Conservation (phyloP, 495 filamentous ascomycete genomes). For the Letharia columbiana region DNA sequence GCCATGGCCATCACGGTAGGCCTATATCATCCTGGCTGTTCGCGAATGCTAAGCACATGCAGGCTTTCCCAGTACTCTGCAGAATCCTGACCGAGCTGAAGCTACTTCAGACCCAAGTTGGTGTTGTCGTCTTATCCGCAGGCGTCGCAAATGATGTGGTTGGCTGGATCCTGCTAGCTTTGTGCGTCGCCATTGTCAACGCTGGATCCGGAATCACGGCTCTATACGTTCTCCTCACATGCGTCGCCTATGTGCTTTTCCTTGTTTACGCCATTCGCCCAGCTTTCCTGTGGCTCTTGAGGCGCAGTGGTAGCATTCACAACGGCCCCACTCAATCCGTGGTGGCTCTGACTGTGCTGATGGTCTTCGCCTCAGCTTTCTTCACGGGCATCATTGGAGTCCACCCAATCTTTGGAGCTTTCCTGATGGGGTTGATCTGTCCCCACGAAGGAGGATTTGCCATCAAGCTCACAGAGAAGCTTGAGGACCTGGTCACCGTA, state of each 20-base stretch:
- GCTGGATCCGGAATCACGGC: conserved; percentile 76
- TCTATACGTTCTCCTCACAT: conserved; percentile 74
- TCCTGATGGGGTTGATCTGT: conserved; percentile 83
- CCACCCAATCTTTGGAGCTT: conserved; percentile 85
- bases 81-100: conserved; percentile 92
- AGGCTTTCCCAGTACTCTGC: conserved; percentile 90
- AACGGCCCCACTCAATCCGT: conserved; percentile 87
- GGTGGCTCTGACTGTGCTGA: conserved; percentile 70
- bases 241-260: conserved; percentile 68
- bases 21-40: not conserved
- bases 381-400: conserved; percentile 92
- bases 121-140: conserved; percentile 83
- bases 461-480: conserved; percentile 90
- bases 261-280: conserved; percentile 69
- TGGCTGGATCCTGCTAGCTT: conserved; percentile 88
- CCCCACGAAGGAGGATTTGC: conserved; percentile 92
- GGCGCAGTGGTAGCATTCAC: conserved; percentile 66
- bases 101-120: conserved; percentile 73
- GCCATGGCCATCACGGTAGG: conserved; percentile 81
- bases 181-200: conserved; percentile 92
- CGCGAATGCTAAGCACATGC: conserved; percentile 3
- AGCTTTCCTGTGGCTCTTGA: conserved; percentile 65
- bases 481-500: conserved; percentile 83
- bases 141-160: conserved; percentile 94
- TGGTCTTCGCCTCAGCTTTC: conserved; percentile 77